Evolutionary conservation across 2,329 filamentous ascomycete species (phyloP), one percentile per base, ranked within the genome.

Genomic region (Monascus ruber): DNA sequence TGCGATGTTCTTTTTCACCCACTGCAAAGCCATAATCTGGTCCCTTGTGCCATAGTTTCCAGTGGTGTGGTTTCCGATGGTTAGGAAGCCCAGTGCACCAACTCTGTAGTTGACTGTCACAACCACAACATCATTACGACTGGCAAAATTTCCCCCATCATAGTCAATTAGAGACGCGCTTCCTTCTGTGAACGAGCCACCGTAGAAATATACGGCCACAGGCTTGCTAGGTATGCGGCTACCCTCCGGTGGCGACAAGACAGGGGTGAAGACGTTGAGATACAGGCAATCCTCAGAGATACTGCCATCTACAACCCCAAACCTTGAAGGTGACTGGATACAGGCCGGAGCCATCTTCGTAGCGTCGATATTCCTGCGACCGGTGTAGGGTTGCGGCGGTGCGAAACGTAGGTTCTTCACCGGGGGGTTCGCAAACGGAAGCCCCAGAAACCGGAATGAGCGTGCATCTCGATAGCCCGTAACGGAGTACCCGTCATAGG

Each of bases 361-460:
- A 1, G 59, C 60, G 40, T 65, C 53, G 35, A 62, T 52, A 4
- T 36, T 46, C 27, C 48, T 52, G 8, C 42, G 41, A 4, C 50
- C 51, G 3, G 49, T 47, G 33, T 55, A 54, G 5, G 49, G 42
- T 27, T 50, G 53, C 1, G 65, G 56, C 3, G 57, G 60, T 1
- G 59, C 57, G 37, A 72, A 70, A 2, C 69, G 62, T 26, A 59
- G 51, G 8, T 69, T 55, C 0, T 63, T 63, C 1, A 57, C 60
- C 2, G 70, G 69, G 3, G 69, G 63, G 3, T 66, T 48, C 1
- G 66, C 69, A 37, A 71, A 73, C 0, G 70, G 69, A 2, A 73
- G 58, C 0, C 69, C 68, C 0, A 66, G 51, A 47, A 72, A 73
- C 2, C 49, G 50, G 40, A 54, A 55, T 11, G 52, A 54, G n/a